These are phyloP conservation scores for Pseudoneurospora amorphoporcata DNA, from an alignment of 495 filamentous ascomycete genomes.

Conservation along the genomic window DNA sequence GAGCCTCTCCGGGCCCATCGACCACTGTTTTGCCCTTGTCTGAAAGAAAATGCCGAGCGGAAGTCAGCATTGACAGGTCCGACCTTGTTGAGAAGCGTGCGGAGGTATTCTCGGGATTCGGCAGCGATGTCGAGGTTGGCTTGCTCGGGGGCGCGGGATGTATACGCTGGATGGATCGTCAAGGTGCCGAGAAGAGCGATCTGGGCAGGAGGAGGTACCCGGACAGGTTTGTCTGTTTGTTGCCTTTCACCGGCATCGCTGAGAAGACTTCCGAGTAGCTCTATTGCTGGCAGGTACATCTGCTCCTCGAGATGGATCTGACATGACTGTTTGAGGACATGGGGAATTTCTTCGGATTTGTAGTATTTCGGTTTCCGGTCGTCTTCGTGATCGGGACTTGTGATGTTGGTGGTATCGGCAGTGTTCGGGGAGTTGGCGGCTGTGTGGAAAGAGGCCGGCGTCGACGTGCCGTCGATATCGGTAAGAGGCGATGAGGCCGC, in stretches of 20 bases:
- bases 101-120: slow-evolving; percentile 31
- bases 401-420: slow-evolving; percentile 12
- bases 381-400: slow-evolving; percentile 10
- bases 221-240: slow-evolving; percentile 25
- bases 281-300: slow-evolving; percentile 58
- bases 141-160: slow-evolving; percentile 29
- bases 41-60: slow-evolving; percentile 25
- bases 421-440: slow-evolving; percentile 7
- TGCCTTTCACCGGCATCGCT: slow-evolving; percentile 32
- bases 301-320: slow-evolving; percentile 69
- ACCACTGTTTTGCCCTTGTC: slow-evolving; percentile 18
- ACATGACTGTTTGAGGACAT: slow-evolving; percentile 52
- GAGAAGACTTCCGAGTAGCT: slow-evolving; percentile 55
- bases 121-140: slow-evolving; percentile 26
- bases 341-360: slow-evolving; percentile 43
- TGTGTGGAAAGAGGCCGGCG: slow-evolving; percentile 13
- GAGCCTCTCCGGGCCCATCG: not conserved
- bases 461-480: slow-evolving; percentile 8
- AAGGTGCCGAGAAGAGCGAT: slow-evolving; percentile 59
- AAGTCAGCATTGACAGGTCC: slow-evolving; percentile 36
- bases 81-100: slow-evolving; percentile 25
- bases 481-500: slow-evolving; percentile 13
- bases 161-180: slow-evolving; percentile 60
- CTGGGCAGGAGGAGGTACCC: slow-evolving; percentile 43
- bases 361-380: slow-evolving; percentile 33